Evolutionary conservation across 2,329 filamentous ascomycete genomes (phyloP).

Genomic region (Penicillium freii): DNA sequence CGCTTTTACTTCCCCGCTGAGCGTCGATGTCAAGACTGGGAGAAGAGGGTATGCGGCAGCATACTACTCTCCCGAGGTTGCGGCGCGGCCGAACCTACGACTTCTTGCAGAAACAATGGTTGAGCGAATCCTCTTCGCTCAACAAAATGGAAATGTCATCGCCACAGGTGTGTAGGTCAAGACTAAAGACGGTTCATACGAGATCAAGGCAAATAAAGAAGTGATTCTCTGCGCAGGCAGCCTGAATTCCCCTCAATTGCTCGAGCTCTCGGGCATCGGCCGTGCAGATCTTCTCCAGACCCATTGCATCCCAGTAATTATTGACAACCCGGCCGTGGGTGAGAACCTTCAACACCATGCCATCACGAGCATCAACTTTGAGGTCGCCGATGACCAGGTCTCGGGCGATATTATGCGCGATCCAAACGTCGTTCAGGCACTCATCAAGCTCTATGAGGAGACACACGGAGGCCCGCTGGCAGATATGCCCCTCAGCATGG

Average conservation of each 20-base stretch:
- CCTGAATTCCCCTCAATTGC: conserved; percentile 56
- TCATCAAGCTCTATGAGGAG: conserved; percentile 24
- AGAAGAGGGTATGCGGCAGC: conserved; percentile 42
- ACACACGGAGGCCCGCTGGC: conserved; percentile 24
- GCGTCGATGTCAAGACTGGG: conserved; percentile 32
- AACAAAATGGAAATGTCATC: conserved; percentile 20
- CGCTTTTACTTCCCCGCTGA: conserved; percentile 38
- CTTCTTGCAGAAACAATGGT: conserved; percentile 50
- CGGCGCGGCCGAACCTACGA: conserved; percentile 46
- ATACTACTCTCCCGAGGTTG: conserved; percentile 43
- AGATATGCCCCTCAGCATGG: conserved; percentile 25
- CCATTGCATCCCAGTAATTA: conserved; percentile 44
- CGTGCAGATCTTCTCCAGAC: conserved; percentile 43
- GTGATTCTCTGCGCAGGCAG: conserved; percentile 61
- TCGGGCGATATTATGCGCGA: conserved; percentile 28
- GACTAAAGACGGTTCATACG: conserved; percentile 17
- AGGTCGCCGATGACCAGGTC: conserved; percentile 23
- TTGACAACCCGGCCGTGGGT: conserved; percentile 49
- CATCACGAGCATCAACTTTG: conserved; percentile 30
- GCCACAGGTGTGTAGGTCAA: conserved; percentile 22
- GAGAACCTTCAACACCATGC: conserved; percentile 53
- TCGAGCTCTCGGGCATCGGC: conserved; percentile 63
- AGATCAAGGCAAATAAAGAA: conserved; percentile 45
- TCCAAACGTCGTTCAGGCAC: conserved; percentile 18
- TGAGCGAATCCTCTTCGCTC: conserved; percentile 46